phyloP scores from a whole-genome alignment of 495 filamentous ascomycete genomes.

The Tuber brumale region DNA sequence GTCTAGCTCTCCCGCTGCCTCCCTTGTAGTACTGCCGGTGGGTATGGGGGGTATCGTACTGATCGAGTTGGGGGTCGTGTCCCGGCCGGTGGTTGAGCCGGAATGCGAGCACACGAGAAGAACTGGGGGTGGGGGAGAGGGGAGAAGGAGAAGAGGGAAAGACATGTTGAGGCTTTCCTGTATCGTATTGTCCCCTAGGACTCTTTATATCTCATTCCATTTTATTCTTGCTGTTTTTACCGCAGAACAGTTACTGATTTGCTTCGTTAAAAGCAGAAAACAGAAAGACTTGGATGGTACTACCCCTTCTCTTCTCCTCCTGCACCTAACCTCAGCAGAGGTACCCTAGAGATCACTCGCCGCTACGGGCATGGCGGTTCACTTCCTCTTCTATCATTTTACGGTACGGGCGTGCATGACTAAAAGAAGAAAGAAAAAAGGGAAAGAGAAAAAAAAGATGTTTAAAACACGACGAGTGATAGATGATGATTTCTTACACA shows the following conservation, averaged over 20 bases:
- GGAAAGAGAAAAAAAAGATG: background rate
- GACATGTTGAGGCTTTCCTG: background rate
- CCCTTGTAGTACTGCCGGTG: background rate
- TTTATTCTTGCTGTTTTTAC: background rate
- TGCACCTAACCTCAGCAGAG: background rate
- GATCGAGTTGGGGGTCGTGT: background rate
- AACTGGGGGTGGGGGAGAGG: background rate
- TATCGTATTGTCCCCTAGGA: background rate
- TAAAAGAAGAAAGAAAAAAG: background rate
- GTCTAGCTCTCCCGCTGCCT: background rate
- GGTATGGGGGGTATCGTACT: background rate
- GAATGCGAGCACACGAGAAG: background rate
- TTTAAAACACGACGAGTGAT: conserved; percentile 1
- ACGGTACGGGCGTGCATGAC: background rate
- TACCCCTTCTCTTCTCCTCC: background rate
- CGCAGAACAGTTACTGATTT: background rate
- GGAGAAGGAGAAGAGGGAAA: background rate
- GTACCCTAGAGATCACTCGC: background rate
- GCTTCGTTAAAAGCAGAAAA: background rate
- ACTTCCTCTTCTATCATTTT: background rate
- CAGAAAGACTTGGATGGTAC: background rate
- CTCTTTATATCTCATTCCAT: background rate
- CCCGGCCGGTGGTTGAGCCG: background rate
- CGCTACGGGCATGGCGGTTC: background rate
- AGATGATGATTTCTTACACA: background rate